Evolutionary conservation across 495 filamentous ascomycete species (phyloP).

Genomic region (Gamarada debralockiae): DNA sequence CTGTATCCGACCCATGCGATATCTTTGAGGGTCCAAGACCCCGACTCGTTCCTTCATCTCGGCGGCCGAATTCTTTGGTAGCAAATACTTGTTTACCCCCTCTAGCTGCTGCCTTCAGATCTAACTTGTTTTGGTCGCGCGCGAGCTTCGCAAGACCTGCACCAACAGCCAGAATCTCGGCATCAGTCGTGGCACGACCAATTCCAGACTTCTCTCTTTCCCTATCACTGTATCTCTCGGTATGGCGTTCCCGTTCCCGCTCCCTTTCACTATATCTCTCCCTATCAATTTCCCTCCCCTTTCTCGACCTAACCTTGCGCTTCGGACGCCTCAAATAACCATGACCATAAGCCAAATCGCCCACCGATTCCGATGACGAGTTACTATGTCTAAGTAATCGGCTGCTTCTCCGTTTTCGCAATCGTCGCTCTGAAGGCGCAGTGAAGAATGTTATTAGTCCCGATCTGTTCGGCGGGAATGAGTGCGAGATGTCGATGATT

Average conservation of each 20-base stretch:
- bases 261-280: conserved; percentile 12
- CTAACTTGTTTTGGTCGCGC: conserved; percentile 20
- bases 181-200: conserved; percentile 14
- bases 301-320: conserved; percentile 23
- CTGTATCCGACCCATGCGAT: conserved; percentile 37
- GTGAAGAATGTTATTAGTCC: conserved; percentile 26
- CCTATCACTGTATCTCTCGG: conserved; percentile 13
- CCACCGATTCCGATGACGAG: conserved; percentile 43
- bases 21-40: conserved; percentile 18
- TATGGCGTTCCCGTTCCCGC: conserved; percentile 7
- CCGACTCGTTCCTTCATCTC: conserved; percentile 7
- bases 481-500: conserved; percentile 26
- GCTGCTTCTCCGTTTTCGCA: conserved; percentile 37
- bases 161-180: conserved; percentile 26
- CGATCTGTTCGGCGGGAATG: conserved; percentile 12
- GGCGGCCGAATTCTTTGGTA: background rate
- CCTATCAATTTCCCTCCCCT: conserved; percentile 20
- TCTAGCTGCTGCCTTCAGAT: conserved; percentile 16
- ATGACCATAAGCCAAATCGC: conserved; percentile 50
- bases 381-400: conserved; percentile 41
- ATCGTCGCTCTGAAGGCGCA: conserved; percentile 23
- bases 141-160: conserved; percentile 25
- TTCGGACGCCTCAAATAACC: conserved; percentile 44
- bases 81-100: conserved; percentile 33
- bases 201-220: conserved; percentile 6